Evolutionary conservation across 202 grass and related monocot species (phyloP).

Genomic region (Zoysia matrella): DNA sequence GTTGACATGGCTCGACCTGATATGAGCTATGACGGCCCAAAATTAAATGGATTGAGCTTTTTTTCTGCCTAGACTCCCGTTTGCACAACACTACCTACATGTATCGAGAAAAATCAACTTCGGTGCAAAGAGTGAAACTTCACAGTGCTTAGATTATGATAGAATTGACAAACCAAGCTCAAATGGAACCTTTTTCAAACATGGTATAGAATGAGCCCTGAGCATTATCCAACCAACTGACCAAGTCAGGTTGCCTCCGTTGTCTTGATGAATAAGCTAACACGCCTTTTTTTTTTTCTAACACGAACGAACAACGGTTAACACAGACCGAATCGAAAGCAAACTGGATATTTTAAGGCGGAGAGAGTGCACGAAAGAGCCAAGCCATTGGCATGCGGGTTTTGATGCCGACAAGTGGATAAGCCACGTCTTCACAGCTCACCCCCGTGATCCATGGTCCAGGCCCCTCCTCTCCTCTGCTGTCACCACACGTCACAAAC

Average conservation of each 20-base stretch:
- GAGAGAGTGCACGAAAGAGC: neutral
- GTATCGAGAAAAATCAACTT: too few relatives aligned
- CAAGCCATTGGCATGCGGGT: neutral
- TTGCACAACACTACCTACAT: too few relatives aligned
- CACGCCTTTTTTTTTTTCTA: neutral
- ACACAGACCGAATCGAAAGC: neutral
- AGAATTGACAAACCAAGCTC: too few relatives aligned
- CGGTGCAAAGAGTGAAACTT: too few relatives aligned
- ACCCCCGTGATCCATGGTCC: neutral
- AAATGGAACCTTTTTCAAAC: too few relatives aligned
- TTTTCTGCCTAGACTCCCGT: too few relatives aligned
- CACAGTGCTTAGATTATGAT: too few relatives aligned
- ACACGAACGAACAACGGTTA: neutral
- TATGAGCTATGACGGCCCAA: too few relatives aligned
- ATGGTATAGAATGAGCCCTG: neutral
- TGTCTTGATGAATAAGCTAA: neutral
- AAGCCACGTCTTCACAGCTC: neutral
- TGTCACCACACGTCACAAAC: too few relatives aligned
- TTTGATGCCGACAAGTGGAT: constrained; percentile 5
- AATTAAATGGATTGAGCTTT: too few relatives aligned
- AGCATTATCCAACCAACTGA: neutral
- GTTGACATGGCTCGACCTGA: too few relatives aligned
- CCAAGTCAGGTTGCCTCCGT: neutral
- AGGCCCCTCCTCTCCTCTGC: neutral
- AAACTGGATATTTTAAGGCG: neutral